Evolutionary conservation across 1,284 basidiomycete genomes (phyloP).

Genomic region (Pseudozyma tsukubaensis): DNA sequence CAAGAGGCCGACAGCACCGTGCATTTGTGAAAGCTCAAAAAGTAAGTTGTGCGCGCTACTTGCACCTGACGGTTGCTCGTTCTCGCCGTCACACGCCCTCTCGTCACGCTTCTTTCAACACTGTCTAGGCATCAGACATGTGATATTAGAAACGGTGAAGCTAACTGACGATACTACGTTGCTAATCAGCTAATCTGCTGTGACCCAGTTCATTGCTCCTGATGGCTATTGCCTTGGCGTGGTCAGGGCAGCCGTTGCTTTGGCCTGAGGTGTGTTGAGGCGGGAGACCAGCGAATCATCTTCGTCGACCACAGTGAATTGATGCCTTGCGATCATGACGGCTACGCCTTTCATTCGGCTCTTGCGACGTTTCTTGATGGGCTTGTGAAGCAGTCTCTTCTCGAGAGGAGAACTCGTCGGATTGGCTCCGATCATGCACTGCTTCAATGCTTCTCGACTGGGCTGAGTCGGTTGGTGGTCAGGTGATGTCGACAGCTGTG

Average conservation of each 20-base stretch:
- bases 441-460: constrained; percentile 1
- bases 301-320: constrained; percentile 43
- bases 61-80: too few relatives aligned
- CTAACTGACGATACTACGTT: too few relatives aligned
- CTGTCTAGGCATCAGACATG: too few relatives aligned
- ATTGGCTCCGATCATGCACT: background rate
- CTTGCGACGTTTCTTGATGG: constrained; percentile 32
- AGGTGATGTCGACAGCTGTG: background rate
- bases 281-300: constrained; percentile 34
- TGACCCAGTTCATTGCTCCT: too few relatives aligned
- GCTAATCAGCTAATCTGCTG: too few relatives aligned
- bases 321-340: constrained; percentile 31
- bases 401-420: constrained; percentile 1
- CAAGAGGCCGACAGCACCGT: background rate
- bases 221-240: background rate
- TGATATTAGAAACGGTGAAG: too few relatives aligned
- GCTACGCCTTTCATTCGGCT: constrained; percentile 40
- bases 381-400: constrained; percentile 22
- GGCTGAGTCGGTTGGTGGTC: background rate
- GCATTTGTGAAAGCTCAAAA: too few relatives aligned
- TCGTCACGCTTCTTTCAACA: too few relatives aligned
- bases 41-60: too few relatives aligned
- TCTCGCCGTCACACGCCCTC: too few relatives aligned
- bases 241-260: background rate
- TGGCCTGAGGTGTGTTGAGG: background rate